Base-by-base conservation (phyloP, 2,329 filamentous ascomycete genomes). In the Colletotrichum sidae region DNA sequence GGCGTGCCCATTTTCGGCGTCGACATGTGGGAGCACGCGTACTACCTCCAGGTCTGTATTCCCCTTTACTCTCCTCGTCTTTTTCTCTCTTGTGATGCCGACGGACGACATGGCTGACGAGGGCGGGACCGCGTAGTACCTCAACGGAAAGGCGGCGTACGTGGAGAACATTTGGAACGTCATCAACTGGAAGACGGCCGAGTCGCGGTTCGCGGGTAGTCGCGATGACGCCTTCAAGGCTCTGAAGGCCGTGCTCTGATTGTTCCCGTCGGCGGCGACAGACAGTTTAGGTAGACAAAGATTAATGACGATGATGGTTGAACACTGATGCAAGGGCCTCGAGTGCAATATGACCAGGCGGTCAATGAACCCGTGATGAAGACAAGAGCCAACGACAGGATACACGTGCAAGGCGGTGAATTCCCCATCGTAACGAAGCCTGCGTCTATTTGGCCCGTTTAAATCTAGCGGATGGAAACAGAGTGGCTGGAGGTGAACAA, bases 1-100 rank as follows among this genome's bases (percentile, higher is more conserved):
- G 84, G 86, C 5, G 84, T 87, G n/a, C 90, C 90, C 8, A 80
- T 97, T 17, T 83, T 94, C 46, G 93, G 92, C 0, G 84, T 97
- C 2, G 93, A 97, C 76, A 95, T 96, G 88, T 96, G 93, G 93
- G 93, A 97, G 81, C 93, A 97, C 80, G 93, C 93, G 1, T 97
- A 96, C 75, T 97, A 97, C 74, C 80, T 96, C 15, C 92, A 93
- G 83, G 88, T 90, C 67, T 69, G 80, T 72, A 11, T 2, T 3
- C 55, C 15, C 6, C 33, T 11, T 4, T 41, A 2, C 5, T 11
- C 2, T 17, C 25, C 49, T 59, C 41, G 54, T 51, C 17, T 39
- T 38, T 53, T 38, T 3, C 15, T 38, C 38, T 12, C 42, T 46
- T 37, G 34, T n/a, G 5, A 33, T 38, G 13, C 25, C 13, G 37